Conservation (phyloP, 805 yeast species). For the Wickerhamomyces bisporus region DNA sequence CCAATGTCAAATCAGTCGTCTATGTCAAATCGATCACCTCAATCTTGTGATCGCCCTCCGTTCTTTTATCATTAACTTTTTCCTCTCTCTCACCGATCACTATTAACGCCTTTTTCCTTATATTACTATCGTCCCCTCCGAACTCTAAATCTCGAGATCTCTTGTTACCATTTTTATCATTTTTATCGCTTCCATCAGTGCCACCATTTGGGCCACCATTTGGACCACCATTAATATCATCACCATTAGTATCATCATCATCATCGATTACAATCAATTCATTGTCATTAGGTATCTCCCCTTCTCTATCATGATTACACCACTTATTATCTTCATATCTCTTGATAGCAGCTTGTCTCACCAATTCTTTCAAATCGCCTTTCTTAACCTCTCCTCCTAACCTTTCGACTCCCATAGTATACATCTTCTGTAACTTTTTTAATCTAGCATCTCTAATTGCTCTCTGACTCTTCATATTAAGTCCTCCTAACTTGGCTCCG, state of each 20-base stretch:
- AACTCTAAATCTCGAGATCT: no score
- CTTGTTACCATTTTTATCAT: no score
- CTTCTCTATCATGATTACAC: conserved; percentile 32
- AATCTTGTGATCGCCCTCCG: no score
- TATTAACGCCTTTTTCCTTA: no score
- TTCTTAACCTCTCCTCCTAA: conserved; percentile 10
- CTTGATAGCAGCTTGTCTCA: conserved; percentile 59
- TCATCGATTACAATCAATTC: conserved; percentile 31
- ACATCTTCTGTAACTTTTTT: conserved; percentile 30
- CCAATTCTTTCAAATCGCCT: conserved; percentile 35
- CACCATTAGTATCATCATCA: background rate
- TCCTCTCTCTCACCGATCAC: no score
- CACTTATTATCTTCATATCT: conserved; percentile 48
- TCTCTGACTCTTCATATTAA: conserved; percentile 28
- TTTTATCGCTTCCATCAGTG: background rate
- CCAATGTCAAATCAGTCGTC: background rate
- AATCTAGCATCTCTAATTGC: conserved; percentile 34
- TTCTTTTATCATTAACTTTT: background rate
- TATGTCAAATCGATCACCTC: no score
- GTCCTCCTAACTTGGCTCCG: conserved; percentile 20
- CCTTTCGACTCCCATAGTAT: conserved; percentile 13
- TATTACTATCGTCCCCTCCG: background rate
- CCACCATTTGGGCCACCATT: background rate
- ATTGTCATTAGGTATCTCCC: conserved; percentile 36
- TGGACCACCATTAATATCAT: background rate